Evolutionary conservation across 2,329 filamentous ascomycete genomes (phyloP), one percentile per base, ranked within the genome.

Genomic region (Rosellinia necatrix): DNA sequence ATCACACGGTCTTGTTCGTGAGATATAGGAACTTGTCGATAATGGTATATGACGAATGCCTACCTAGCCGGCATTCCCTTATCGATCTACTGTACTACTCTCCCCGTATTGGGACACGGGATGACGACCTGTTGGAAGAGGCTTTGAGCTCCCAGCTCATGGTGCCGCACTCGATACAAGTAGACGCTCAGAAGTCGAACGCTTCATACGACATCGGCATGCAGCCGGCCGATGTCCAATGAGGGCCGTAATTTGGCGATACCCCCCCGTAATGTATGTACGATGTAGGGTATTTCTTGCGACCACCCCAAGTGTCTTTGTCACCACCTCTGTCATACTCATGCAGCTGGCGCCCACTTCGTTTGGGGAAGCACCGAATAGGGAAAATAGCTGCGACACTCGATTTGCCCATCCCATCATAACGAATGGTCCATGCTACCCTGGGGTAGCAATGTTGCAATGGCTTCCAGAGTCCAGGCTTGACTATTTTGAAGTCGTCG

Each of bases 291-390:
- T 51, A 43, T 37, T 37, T 53, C 17, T 56, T 40, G 49, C 49
- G 41, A 53, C 27, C 29, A 30, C 49, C 25, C n/a, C n/a, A n/a
- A n/a, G n/a, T n/a, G n/a, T n/a, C n/a, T n/a, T n/a, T n/a, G n/a
- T n/a, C n/a, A n/a, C n/a, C 35, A 43, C 17, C 44, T 38, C 25
- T 41, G 46, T 22, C 17, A 40, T n/a, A 46, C 40, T 24, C 27
- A 54, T 59, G 55, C 35, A 53, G 21, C 41, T 37, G 41, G 25
- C 42, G 24, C 48, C 48, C 21, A 17, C 29, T 52, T 51, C 19
- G 30, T 41, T 25, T 46, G 38, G 41, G 43, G 55, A 25, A 40
- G 9, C 10, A 29, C 24, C 29, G 52, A 43, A 56, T 25, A 27
- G 41, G 47, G 13, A 34, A 50, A 47, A 37, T 25, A 30, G 25